Evolutionary conservation across 2,329 filamentous ascomycete species (phyloP), one percentile per base, ranked within the genome.

Genomic region (Fusarium keratoplasticum): DNA sequence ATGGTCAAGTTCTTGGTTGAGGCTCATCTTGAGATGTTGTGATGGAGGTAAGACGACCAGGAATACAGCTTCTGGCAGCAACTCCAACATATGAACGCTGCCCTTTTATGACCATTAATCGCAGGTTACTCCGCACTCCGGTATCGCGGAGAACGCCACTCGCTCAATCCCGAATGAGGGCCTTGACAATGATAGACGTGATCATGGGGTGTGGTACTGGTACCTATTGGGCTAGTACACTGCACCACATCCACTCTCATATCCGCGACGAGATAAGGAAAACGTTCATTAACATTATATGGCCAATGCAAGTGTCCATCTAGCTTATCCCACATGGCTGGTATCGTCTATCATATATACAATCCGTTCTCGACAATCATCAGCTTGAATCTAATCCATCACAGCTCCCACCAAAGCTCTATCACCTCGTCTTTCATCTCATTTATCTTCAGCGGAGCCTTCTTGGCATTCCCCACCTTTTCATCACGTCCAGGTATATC

Each of bases 361-460:
- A 72, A 58, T 66, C 66, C 66, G 61, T 42, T 40, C 29, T 61
- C 38, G 22, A n/a, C 25, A 60, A 58, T 38, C 55, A 62, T 64
- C 22, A 60, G 42, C 54, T 66, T 35, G 27, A 58, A 55, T 63
- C 59, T 10, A 31, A 52, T 13, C 68, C 47, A 47, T 75, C 60
- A 71, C 65, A 75, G 76, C 52, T 81, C 80, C 83, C 89, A 90
- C 65, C 85, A 80, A 60, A 90, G 67, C 79, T 88, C 86, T 27
- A 87, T 75, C 10, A 88, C 85, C 73, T 87, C 84, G 65, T 88
- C 86, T 61, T 71, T 78, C 61, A 73, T 74, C 42, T 74, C 70
- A 16, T 76, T 66, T 29, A 78, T 68, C 62, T 66, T 73, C 36
- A 54, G 70, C 14, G 20, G 52, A 16, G 33, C 38, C 27, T 70